Base-by-base conservation (phyloP, 1,284 basidiomycete genomes). In the Tremellales sp. region DNA sequence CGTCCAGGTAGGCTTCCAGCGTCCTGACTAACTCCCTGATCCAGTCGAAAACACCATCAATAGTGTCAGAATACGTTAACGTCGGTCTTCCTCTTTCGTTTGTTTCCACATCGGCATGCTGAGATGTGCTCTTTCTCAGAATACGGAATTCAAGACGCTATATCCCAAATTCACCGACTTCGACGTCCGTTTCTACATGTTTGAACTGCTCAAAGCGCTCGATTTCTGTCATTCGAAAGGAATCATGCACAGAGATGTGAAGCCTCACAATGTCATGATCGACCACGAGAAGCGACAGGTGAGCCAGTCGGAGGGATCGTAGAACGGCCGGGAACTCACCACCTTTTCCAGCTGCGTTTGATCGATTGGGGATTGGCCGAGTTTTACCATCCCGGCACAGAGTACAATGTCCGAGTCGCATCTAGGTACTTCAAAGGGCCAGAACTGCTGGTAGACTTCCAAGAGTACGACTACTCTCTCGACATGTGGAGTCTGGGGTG, bases 191-290 rank as follows among this genome's bases (percentile, higher is more conserved):
- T 98, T 81, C 78, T 98, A 98, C 78, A 94, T 97, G 80, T 82
- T 86, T 58, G 93, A 98, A 74, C 79, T 98, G 51, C 81, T 98
- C 63, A 97, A 98, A 81, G 94, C 95, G 14, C 77, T 98, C 68
- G 94, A 98, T 74, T 98, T 86, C 68, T 97, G 92, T 66, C 95
- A 97, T 74, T 97, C 94, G 27, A 88, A 93, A 60, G 94, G 94
- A 12, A 97, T 97, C 71, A 98, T 97, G 92, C 95, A 98, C 70
- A 82, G 95, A 55, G 95, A 98, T 70, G 94, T 98, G 56, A 98
- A 98, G 72, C 94, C 95, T 4, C 92, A 97, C 75, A 98, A 98
- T 71, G 93, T 98, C 49, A 97, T 98, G 92, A 97, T 98, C 72
- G 95, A 98, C 74, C 93, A 97, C 67, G 90, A 97, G 65, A 86